Percentiles rank a stretch among this genome's conserved stretches.
Evolutionary conservation across 352 stramenopile species (phyloP).

Genomic region (Globisporangium mamillatum): DNA sequence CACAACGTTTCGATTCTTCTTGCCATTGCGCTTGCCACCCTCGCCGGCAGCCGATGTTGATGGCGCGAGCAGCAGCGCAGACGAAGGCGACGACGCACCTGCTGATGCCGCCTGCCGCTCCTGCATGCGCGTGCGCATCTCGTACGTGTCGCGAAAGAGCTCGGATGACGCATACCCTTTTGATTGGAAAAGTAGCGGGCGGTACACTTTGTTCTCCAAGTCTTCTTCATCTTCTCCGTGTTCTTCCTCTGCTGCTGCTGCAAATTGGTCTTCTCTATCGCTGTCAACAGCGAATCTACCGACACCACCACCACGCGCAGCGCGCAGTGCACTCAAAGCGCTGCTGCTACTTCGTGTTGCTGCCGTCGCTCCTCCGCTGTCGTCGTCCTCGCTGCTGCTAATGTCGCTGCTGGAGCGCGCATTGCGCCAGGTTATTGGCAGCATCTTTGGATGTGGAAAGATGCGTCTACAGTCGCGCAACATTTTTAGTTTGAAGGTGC

Average conservation of each 20-base stretch:
- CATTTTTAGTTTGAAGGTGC: neutral
- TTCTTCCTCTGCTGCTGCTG: neutral
- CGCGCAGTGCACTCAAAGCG: neutral
- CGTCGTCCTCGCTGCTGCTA: slow-evolving; percentile 6
- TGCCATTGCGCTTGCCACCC: slow-evolving; percentile 17
- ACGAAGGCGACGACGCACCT: slow-evolving; percentile 17
- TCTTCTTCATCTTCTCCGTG: slow-evolving; percentile 26
- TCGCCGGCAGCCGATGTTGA: neutral
- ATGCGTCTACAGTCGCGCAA: neutral
- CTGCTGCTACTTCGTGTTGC: neutral
- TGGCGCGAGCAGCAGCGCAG: slow-evolving; percentile 20
- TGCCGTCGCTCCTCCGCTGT: neutral
- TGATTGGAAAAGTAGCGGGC: slow-evolving; percentile 75
- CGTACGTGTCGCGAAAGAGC: slow-evolving; percentile 73
- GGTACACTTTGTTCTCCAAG: slow-evolving; percentile 56
- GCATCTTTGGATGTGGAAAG: slow-evolving; percentile 8
- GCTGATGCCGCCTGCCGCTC: slow-evolving; percentile 11
- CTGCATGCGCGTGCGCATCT: slow-evolving; percentile 68
- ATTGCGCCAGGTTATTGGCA: slow-evolving; percentile 5
- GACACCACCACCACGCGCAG: neutral
- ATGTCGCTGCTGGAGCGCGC: neutral
- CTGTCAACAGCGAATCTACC: no score
- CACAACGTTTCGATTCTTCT: neutral
- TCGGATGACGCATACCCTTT: slow-evolving; percentile 79
- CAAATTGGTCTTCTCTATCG: neutral